Evolutionary conservation across 2,329 filamentous ascomycete genomes (phyloP), one percentile per base, ranked within the genome.

Genomic region (Lasiodiplodia sp.): DNA sequence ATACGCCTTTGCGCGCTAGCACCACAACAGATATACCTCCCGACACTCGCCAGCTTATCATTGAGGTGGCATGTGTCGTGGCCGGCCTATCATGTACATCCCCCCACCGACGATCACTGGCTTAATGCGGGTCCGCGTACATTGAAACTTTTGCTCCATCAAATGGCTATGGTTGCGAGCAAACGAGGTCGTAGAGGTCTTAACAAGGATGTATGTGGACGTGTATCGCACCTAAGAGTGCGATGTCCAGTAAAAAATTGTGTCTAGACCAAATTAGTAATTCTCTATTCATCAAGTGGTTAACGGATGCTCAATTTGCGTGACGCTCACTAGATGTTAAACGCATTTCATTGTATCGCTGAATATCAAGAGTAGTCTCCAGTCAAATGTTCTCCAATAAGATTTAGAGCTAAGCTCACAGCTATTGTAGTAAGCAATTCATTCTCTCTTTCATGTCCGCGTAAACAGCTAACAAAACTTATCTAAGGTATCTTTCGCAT

Each of bases 401-500:
- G 18, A 47, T 47, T n/a, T 3, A n/a, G 44, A 21, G 3, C 18
- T 7, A 11, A 47, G 44, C 44, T 21, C 18, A 11, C n/a, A 47
- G 7, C 2, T 21, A 10, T 2, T 31, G 31, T n/a, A 47, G 10
- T 21, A 7, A 47, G 21, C 7, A 21, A 2, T 53, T 53, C 25
- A 37, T 56, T 56, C 37, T 38, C 8, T 23, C 11, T 57, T 12
- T 58, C 58, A 21, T 51, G 6, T 37, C 16, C 14, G 16, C 28
- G 44, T 63, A 63, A 63, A 7, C 40, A 47, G 10, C 18, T 21
- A 10, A 12, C 34, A 57, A 34, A 57, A 21, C n/a, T 63, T 2
- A 49, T 63, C 58, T 63, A 63, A 62, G 58, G 58, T 63, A 63
- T 63, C 58, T 63, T 40, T 63, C 40, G 40, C 58, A 18, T 16